A percentile compares a stretch with the other conserved stretches of the same genome.
Evolutionary conservation across 2,329 filamentous ascomycete species (phyloP).

Genomic region (Graphilbum fragrans): DNA sequence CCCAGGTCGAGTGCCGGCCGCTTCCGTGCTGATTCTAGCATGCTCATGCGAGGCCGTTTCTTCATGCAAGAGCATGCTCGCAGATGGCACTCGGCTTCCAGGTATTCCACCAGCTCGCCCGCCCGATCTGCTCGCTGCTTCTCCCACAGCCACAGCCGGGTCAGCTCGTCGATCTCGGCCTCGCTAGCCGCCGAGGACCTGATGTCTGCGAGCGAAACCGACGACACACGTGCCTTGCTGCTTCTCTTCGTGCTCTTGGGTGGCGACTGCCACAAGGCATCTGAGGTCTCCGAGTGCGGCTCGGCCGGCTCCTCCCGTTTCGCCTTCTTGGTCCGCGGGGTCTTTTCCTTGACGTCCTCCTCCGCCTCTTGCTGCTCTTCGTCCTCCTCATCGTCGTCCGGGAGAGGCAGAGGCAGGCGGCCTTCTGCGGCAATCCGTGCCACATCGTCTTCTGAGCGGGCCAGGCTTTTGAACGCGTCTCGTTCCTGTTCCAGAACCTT

Average conservation of each 20-base stretch:
- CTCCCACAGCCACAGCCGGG: conserved; percentile 40
- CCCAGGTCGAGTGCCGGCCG: conserved; percentile 23
- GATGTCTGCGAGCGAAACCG: conserved; percentile 34
- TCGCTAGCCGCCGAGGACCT: conserved; percentile 42
- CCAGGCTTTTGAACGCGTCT: conserved; percentile 58
- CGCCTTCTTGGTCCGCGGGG: background rate
- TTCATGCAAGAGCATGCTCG: conserved; percentile 51
- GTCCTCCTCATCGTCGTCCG: conserved; percentile 26
- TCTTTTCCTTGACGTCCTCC: conserved; percentile 20
- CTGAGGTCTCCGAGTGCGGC: background rate
- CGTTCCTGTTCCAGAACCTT: conserved; percentile 61
- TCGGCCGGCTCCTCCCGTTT: background rate
- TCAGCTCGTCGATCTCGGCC: conserved; percentile 46
- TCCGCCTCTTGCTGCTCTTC: conserved; percentile 37
- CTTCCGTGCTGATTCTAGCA: conserved; percentile 20
- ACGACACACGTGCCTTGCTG: conserved; percentile 28
- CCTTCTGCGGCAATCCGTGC: conserved; percentile 62
- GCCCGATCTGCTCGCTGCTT: conserved; percentile 55
- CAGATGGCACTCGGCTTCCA: conserved; percentile 63
- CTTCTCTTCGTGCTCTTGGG: conserved; percentile 37
- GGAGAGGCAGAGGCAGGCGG: conserved; percentile 49
- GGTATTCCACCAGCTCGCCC: conserved; percentile 61
- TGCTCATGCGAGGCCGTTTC: conserved; percentile 19
- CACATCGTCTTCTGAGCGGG: conserved; percentile 58
- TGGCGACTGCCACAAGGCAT: background rate